These are phyloP conservation scores for Botrytis cinerea DNA, from an alignment of 2,329 filamentous ascomycete genomes.

Conservation along the genomic window DNA sequence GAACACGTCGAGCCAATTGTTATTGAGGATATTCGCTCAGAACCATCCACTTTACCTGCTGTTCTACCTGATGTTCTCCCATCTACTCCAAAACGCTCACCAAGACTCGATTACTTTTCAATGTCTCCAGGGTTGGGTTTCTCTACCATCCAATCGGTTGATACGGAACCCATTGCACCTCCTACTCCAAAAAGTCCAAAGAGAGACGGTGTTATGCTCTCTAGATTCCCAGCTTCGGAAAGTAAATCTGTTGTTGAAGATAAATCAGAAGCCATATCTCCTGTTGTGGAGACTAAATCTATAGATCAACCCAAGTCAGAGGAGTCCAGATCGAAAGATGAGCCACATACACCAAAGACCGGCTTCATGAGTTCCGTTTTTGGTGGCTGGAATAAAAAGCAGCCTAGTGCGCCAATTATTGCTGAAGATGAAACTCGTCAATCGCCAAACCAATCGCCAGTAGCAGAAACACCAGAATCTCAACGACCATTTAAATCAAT, in stretches of 20 bases:
- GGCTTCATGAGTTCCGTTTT: constrained; percentile 48
- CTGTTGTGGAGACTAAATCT: background rate
- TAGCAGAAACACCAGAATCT: constrained; percentile 54
- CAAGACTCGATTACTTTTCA: constrained; percentile 35
- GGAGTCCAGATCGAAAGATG: constrained; percentile 7
- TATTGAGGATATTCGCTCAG: constrained; percentile 5
- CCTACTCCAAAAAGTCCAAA: constrained; percentile 52
- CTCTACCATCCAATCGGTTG: constrained; percentile 38
- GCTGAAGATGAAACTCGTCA: constrained; percentile 66
- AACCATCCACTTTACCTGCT: constrained; percentile 24
- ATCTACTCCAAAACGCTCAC: constrained; percentile 6
- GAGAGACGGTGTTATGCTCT: constrained; percentile 59
- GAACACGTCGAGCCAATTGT: constrained; percentile 42
- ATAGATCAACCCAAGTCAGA: background rate
- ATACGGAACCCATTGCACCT: constrained; percentile 39
- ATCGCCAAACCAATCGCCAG: constrained; percentile 53
- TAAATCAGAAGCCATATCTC: background rate
- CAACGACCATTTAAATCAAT: constrained; percentile 62
- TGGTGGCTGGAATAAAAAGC: constrained; percentile 49
- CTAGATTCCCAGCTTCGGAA: constrained; percentile 39
- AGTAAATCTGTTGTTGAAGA: constrained; percentile 4
- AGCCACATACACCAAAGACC: constrained; percentile 47
- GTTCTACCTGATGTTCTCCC: constrained; percentile 15
- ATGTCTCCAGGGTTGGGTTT: constrained; percentile 36
- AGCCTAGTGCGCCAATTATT: constrained; percentile 50